phyloP scores from a whole-genome alignment of 2,329 filamentous ascomycete species.

The Ophiostoma himal-ulmi region DNA sequence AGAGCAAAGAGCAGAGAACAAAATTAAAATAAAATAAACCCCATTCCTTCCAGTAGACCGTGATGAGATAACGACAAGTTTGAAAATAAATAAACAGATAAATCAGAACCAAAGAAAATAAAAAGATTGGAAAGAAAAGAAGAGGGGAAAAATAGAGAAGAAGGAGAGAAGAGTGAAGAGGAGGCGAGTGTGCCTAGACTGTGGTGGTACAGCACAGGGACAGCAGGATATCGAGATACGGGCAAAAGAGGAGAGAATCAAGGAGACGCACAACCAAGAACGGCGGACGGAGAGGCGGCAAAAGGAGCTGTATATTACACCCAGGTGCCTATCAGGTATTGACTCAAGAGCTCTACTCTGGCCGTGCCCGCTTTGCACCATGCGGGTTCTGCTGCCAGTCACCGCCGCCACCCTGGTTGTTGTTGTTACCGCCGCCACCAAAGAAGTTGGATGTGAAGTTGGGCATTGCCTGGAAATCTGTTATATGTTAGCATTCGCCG shows the following conservation, averaged over 20 bases:
- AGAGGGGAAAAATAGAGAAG: neutral
- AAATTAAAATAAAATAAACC: neutral
- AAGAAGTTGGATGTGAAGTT: constrained; percentile 74
- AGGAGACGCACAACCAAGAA: no score
- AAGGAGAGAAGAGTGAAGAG: neutral
- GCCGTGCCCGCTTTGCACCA: constrained; percentile 70
- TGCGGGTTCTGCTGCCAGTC: constrained; percentile 78
- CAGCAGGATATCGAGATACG: neutral
- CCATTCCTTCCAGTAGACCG: constrained; percentile 7
- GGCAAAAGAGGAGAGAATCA: neutral
- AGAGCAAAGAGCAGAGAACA: neutral
- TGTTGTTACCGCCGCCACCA: constrained; percentile 36
- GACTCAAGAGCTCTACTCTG: constrained; percentile 37
- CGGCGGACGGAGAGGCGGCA: neutral
- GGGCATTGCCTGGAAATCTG: constrained; percentile 62
- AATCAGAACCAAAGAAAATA: neutral
- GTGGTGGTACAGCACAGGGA: neutral
- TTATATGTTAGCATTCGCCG: neutral
- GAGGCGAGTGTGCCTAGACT: neutral
- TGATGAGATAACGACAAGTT: constrained; percentile 9
- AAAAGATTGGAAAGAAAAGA: neutral
- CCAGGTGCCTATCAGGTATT: neutral
- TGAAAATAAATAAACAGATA: constrained; percentile 9
- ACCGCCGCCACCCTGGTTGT: constrained; percentile 44
- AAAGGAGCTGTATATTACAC: neutral